Evolutionary conservation across 768 basidiomycete species (phyloP).

Genomic region (Chalciporus pseudorubinellus): DNA sequence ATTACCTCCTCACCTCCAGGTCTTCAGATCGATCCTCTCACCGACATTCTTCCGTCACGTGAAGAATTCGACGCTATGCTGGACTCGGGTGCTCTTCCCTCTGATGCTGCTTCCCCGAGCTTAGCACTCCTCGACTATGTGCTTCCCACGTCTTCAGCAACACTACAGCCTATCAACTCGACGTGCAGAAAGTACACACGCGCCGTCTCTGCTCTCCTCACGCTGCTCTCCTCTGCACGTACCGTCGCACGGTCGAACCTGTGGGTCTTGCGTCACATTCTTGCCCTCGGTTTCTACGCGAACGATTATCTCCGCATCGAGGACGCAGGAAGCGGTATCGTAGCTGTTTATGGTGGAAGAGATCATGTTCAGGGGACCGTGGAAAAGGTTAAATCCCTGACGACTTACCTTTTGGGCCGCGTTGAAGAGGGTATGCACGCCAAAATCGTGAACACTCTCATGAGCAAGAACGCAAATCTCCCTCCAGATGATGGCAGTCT

Average conservation of each 20-base stretch:
- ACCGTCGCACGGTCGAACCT: slow-evolving; percentile 54
- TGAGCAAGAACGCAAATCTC: slow-evolving; percentile 26
- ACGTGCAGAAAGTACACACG: slow-evolving; percentile 54
- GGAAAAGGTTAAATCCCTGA: slow-evolving; percentile 47
- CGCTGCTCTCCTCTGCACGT: slow-evolving; percentile 56
- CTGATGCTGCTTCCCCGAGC: slow-evolving; percentile 49
- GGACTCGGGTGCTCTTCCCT: slow-evolving; percentile 36
- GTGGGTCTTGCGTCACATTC: slow-evolving; percentile 70
- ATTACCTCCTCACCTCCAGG: slow-evolving; percentile 36
- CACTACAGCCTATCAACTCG: slow-evolving; percentile 9
- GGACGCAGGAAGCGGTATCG: slow-evolving; percentile 46
- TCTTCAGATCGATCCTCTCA: slow-evolving; percentile 39
- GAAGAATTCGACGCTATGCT: slow-evolving; percentile 49
- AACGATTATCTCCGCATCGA: slow-evolving; percentile 59
- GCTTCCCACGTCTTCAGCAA: slow-evolving; percentile 44
- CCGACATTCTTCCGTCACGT: slow-evolving; percentile 52
- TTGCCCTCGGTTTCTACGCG: slow-evolving; percentile 60
- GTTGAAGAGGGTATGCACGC: slow-evolving; percentile 53
- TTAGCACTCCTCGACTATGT: slow-evolving; percentile 60
- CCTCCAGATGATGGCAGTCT: slow-evolving; percentile 17
- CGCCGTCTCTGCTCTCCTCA: slow-evolving; percentile 52
- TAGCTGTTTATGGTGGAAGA: slow-evolving; percentile 24
- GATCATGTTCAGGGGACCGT: slow-evolving; percentile 38
- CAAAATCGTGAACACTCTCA: slow-evolving; percentile 37
- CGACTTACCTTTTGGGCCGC: slow-evolving; percentile 57